These are phyloP conservation scores for Fusarium sp. DNA, from an alignment of 2,329 filamentous ascomycete species.

Conservation along the genomic window DNA sequence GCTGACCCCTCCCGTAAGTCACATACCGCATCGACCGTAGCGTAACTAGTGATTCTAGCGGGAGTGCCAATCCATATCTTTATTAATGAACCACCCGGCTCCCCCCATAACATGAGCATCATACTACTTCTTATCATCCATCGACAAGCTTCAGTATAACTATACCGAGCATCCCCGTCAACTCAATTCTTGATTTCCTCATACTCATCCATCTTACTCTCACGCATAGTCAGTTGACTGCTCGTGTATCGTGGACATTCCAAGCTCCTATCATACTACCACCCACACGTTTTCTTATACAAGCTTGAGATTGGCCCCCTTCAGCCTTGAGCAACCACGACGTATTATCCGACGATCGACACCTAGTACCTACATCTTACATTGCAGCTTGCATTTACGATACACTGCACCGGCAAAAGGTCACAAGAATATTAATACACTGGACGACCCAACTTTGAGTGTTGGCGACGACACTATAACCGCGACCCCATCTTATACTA, in stretches of 20 bases:
- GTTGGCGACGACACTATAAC: slow-evolving; percentile 19
- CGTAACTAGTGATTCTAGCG: slow-evolving; percentile 2
- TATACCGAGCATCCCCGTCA: slow-evolving; percentile 21
- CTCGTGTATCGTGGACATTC: slow-evolving; percentile 12
- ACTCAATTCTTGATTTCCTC: neutral
- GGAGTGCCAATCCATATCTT: slow-evolving; percentile 21
- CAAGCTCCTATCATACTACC: slow-evolving; percentile 30
- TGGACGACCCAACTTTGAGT: neutral
- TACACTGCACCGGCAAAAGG: slow-evolving; percentile 8
- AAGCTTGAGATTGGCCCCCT: slow-evolving; percentile 36
- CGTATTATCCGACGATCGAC: slow-evolving; percentile 23
- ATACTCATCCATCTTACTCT: slow-evolving; percentile 1
- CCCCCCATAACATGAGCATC: slow-evolving; percentile 25
- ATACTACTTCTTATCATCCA: slow-evolving; percentile 20
- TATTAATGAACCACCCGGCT: slow-evolving; percentile 37
- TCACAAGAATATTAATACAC: slow-evolving; percentile 11
- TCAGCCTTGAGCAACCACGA: slow-evolving; percentile 25
- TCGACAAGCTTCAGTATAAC: slow-evolving; percentile 19
- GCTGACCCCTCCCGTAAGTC: slow-evolving; percentile 37
- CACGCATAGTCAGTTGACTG: slow-evolving; percentile 1
- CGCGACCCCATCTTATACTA: slow-evolving; percentile 4
- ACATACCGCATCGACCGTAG: slow-evolving; percentile 1
- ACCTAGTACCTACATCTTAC: slow-evolving; percentile 26
- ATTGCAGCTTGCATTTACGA: slow-evolving; percentile 17
- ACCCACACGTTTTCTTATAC: slow-evolving; percentile 34